These are phyloP conservation scores for Sedum album DNA, from an alignment of 164 flowering plant genomes.

Conservation along the genomic window DNA sequence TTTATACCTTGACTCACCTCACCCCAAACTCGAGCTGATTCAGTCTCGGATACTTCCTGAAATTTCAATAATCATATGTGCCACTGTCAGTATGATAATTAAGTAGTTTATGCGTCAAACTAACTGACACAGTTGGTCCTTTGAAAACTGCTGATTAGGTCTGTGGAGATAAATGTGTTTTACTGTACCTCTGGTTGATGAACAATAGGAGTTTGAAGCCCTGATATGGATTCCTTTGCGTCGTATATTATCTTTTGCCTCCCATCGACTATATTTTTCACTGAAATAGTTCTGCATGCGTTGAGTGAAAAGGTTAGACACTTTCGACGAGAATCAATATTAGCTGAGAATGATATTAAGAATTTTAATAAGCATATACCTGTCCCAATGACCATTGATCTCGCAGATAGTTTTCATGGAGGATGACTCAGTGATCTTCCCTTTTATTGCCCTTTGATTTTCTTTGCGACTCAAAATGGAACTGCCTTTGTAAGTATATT, in stretches of 20 bases:
- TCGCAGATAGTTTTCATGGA: constrained; percentile 43
- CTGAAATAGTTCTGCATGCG: constrained; percentile 39
- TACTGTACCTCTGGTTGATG: constrained; percentile 45
- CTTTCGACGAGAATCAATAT: neutral
- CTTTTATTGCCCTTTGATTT: constrained; percentile 38
- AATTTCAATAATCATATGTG: neutral
- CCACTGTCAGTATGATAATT: neutral
- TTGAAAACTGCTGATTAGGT: neutral
- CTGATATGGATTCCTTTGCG: constrained; percentile 47
- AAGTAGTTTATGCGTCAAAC: too few species aligned
- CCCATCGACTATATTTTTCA: constrained; percentile 37
- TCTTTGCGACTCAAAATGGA: constrained; percentile 41
- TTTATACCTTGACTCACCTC: constrained; percentile 46
- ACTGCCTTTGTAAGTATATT: constrained; percentile 31
- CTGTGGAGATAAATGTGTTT: neutral
- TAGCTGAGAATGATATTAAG: neutral
- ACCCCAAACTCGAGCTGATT: constrained; percentile 73
- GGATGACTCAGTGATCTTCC: constrained; percentile 48
- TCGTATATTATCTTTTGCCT: constrained; percentile 37
- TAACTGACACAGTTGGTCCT: too few species aligned
- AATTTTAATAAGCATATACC: constrained; percentile 25
- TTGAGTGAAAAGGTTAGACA: neutral
- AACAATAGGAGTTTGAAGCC: constrained; percentile 47
- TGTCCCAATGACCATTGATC: constrained; percentile 77
- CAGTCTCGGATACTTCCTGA: constrained; percentile 50